Conservation (phyloP, 1,284 basidiomycete species). For the Phylloporus sp. region DNA sequence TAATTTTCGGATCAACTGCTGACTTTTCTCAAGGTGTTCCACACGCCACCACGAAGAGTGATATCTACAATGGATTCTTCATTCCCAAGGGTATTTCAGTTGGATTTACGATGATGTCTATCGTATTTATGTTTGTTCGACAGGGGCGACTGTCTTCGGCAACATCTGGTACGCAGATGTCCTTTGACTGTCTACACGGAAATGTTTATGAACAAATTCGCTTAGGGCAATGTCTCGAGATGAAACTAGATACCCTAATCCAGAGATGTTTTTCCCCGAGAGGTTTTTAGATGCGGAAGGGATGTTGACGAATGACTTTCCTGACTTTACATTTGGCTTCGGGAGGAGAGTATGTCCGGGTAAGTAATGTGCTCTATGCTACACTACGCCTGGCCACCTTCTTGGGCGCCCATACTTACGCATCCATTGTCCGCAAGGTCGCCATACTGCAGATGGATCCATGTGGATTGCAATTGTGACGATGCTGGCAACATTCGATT, state of each 20-base stretch:
- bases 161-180: constrained; percentile 29
- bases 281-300: constrained; percentile 32
- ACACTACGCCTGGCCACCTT: background rate
- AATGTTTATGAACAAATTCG: too few relatives aligned
- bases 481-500: constrained; percentile 37
- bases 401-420: background rate
- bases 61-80: constrained; percentile 36
- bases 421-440: constrained; percentile 21
- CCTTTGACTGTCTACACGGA: too few relatives aligned
- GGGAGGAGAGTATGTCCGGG: constrained; percentile 35
- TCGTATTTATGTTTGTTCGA: background rate
- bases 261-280: constrained; percentile 34
- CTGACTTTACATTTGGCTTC: constrained; percentile 35
- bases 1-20: background rate
- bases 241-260: constrained; percentile 29
- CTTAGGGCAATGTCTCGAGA: constrained; percentile 37
- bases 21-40: constrained; percentile 20
- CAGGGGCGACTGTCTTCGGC: constrained; percentile 18
- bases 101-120: background rate
- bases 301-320: constrained; percentile 24
- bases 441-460: constrained; percentile 25
- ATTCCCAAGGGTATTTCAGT: constrained; percentile 35
- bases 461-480: constrained; percentile 31
- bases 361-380: background rate
- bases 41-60: constrained; percentile 22